Evolutionary conservation across 768 basidiomycete genomes (phyloP).

Genomic region (Mycena capillaripes): DNA sequence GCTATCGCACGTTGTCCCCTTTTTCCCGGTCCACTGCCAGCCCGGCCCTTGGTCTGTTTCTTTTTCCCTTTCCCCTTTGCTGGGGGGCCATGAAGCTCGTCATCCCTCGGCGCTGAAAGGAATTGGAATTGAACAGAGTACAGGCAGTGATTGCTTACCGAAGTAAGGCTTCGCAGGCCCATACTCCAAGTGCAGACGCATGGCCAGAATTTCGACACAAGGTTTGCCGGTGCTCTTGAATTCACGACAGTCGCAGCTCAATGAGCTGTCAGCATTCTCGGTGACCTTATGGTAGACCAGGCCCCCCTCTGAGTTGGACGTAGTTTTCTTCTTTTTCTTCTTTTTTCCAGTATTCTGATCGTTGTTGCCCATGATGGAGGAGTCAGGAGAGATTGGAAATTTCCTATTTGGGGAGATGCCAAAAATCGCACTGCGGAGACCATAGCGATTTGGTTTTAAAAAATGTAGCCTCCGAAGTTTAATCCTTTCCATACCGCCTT

Average conservation of each 20-base stretch:
- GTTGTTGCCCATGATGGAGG: not conserved
- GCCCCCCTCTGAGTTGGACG: not conserved
- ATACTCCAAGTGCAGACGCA: not conserved
- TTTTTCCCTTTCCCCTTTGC: not conserved
- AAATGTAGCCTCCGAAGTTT: no score
- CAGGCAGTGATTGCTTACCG: not conserved
- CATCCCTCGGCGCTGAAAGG: not conserved
- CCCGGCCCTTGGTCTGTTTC: not conserved
- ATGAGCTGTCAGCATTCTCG: not conserved
- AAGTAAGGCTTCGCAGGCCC: conserved; percentile 3
- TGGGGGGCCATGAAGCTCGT: not conserved
- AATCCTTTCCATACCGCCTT: no score
- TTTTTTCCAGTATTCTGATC: not conserved
- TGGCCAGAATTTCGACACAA: not conserved
- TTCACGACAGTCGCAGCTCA: not conserved
- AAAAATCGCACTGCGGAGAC: not conserved
- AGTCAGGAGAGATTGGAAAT: not conserved
- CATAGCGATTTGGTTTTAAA: no score
- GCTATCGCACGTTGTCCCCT: not conserved
- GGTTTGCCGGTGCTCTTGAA: not conserved
- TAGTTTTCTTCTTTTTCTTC: not conserved
- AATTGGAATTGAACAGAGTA: not conserved
- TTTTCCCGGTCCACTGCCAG: not conserved
- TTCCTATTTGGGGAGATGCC: not conserved
- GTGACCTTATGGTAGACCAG: not conserved